phyloP scores from a whole-genome alignment of 129 eudicot genomes.

The Pittosporum tobira region DNA sequence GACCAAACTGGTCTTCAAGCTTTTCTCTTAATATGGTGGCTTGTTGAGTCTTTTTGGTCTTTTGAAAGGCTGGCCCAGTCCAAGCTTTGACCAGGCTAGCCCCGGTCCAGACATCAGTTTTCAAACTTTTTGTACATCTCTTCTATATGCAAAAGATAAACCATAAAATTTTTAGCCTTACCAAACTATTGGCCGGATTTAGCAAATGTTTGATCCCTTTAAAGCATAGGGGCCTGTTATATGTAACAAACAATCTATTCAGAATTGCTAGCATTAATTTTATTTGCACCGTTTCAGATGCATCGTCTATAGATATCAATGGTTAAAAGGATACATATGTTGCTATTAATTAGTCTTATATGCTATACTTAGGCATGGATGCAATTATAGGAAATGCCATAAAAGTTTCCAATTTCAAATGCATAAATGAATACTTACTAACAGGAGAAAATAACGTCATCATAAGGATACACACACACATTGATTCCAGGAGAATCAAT shows the following conservation, averaged over 20 bases:
- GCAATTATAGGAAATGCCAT: not conserved
- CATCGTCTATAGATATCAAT: not conserved
- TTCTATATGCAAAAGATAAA: slow-evolving; percentile 2
- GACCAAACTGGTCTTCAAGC: too few relatives aligned
- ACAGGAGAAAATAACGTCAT: too few relatives aligned
- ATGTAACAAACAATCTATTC: slow-evolving; percentile 1
- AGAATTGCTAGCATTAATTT: not conserved
- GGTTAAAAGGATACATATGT: too few relatives aligned
- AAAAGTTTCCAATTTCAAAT: not conserved
- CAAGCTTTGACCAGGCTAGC: not conserved
- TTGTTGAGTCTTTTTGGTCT: too few relatives aligned
- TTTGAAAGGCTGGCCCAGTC: too few relatives aligned
- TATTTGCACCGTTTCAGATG: not conserved
- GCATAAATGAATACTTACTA: too few relatives aligned
- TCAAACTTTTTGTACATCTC: too few relatives aligned
- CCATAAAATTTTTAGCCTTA: not conserved
- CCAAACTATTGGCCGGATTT: slow-evolving; percentile 28
- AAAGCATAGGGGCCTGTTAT: slow-evolving; percentile 28
- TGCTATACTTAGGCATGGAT: not conserved
- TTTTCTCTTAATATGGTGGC: too few relatives aligned
- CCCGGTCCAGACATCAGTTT: too few relatives aligned
- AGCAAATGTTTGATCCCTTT: slow-evolving; percentile 21
- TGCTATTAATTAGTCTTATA: not conserved
- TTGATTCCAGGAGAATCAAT: not conserved
- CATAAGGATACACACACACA: not conserved